A percentile compares a stretch with the other conserved stretches of the same genome.
Evolutionary conservation across 805 yeast genomes (phyloP).

Genomic region (Candida fluviatilis): DNA sequence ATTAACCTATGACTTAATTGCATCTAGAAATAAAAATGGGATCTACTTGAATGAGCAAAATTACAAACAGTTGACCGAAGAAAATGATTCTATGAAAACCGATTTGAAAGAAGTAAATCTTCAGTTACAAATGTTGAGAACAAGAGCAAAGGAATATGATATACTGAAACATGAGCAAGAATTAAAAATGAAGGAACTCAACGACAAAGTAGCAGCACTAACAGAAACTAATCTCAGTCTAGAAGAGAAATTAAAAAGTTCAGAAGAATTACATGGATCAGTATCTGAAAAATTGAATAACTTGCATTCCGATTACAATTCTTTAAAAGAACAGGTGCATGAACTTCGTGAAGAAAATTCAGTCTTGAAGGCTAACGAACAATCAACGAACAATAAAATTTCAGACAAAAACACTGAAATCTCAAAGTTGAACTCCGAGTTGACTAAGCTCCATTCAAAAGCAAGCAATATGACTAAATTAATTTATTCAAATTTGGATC

Average conservation of each 20-base stretch:
- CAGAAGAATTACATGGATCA: background rate
- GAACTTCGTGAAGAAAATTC: background rate
- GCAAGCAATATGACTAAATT: background rate
- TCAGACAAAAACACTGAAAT: constrained; percentile 1
- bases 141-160: constrained; percentile 1
- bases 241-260: background rate
- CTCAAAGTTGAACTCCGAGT: background rate
- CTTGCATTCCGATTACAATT: background rate
- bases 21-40: constrained; percentile 63
- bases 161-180: constrained; percentile 1
- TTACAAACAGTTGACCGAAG: constrained; percentile 31
- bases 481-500: background rate
- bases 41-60: constrained; percentile 58
- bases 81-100: constrained; percentile 24
- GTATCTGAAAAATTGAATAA: background rate
- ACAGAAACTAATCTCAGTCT: background rate
- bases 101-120: constrained; percentile 17
- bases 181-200: background rate
- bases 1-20: constrained; percentile 55
- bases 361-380: background rate
- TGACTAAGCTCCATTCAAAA: background rate
- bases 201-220: background rate
- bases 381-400: background rate
- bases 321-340: background rate
- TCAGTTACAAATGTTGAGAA: constrained; percentile 7